Base-by-base conservation (phyloP, 2,329 filamentous ascomycete genomes). In the Tolypocladium ovalisporum region DNA sequence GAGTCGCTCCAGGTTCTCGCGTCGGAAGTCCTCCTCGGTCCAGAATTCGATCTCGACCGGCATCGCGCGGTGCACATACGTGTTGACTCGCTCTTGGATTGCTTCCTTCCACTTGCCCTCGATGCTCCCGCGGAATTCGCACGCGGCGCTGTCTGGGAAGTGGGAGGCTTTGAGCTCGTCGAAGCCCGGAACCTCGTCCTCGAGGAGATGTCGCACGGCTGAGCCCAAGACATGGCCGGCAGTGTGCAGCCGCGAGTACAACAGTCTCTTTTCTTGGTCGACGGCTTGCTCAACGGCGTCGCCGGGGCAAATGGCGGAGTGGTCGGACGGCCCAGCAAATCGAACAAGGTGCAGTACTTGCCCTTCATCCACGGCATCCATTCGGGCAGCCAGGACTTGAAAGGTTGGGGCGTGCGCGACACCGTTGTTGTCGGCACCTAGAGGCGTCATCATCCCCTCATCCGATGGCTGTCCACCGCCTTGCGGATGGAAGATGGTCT, bases 401-500 rank as follows among this genome's bases (percentile, higher is more conserved):
- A 88, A 59, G 13, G 39, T 44, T 2, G 39, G 19, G 32, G 3
- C 22, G n/a, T n/a, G 6, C 22, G n/a, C 44, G 36, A 40, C 85
- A 1, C 78, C 71, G 4, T 69, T 70, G 8, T 87, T 81, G 24
- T 74, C 64, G 62, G 29, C 47, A 13, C 29, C 1, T n/a, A 87
- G 57, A 22, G 63, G 61, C 0, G 70, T 71, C 60, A 90, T 86
- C 44, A 66, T 71, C 24, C 87, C 87, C 13, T 78, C 75, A 60
- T 90, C 87, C 0, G 81, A 85, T 0, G 87, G 87, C 64, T 90
- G 87, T 9, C 87, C 87, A 59, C 87, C 87, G 24, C 87, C 87
- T 68, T 90, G 87, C 0, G 85, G 83, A 60, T 90, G 85, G 70
- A 90, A 90, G 60, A 90, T 85, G n/a, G 87, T 90, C 52, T 80